Base-by-base conservation (phyloP, 2,329 filamentous ascomycete genomes). In the Paraphaeosphaeria minitans region DNA sequence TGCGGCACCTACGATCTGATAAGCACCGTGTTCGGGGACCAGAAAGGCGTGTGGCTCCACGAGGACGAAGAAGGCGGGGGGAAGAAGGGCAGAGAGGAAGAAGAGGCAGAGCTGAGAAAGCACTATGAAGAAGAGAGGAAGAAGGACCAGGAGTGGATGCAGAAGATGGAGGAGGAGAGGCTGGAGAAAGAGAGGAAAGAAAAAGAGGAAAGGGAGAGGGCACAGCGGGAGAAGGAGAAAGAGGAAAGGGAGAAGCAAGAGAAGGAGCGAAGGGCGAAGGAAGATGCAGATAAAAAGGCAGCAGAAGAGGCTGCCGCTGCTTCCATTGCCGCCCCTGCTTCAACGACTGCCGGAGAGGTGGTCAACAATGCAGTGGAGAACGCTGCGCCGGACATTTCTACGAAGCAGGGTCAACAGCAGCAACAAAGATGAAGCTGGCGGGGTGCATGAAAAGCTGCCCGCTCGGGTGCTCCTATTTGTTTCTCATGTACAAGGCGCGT, bases 21-120 rank as follows among this genome's bases (percentile, higher is more conserved):
- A 22, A 79, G 81, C 33, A 73, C 77, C 35, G 68, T 84, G 0
- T 85, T 85, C 62, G 69, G 73, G 8, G 83, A 85, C 63, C 78
- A 76, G 0, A 74, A 77, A 27, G 83, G 81, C 0, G 70, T 75
- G 2, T 77, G 75, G 75, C 50, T 76, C 22, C 71, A 74, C 33
- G 74, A 76, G 46, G 22, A 53, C 0, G 71, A 75, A 6, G 53
- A 52, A 14, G 53, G 63, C 1, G 56, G 62, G 7, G 63, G 53
- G 3, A 70, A 65, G 42, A 39, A 61, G 22, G 55, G 57, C 8
- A 53, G 69, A 4, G 39, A 55, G 3, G 51, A 63, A 9, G 67
- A 64, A 14, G 61, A 70, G 37, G 41, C 50, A 4, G 62, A 67
- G 6, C 48, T 61, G 21, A 54, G 24, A 21, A 55, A 59, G 12